Conservation (phyloP, 108 stramenopile species). For the Fragilariopsis cylindrus region DNA sequence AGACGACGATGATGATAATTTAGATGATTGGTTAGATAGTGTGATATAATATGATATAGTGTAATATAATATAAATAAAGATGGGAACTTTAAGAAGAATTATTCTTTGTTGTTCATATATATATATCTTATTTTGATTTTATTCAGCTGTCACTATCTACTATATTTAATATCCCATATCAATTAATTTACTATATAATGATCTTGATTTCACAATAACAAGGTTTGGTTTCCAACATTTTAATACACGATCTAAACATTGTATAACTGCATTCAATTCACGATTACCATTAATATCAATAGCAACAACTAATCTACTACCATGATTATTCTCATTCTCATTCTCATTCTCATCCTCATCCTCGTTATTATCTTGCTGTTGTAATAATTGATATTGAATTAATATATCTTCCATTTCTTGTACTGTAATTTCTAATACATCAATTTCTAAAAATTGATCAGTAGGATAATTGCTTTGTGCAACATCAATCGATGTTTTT, state of each 20-base stretch:
- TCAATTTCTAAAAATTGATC: conserved; percentile 49
- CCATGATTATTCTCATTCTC: neutral
- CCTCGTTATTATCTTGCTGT: conserved; percentile 2
- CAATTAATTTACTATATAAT: conserved; percentile 57
- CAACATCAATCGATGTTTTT: conserved; percentile 58
- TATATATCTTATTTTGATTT: too few relatives aligned
- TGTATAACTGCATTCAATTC: conserved; percentile 69
- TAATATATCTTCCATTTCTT: neutral
- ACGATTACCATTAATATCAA: conserved; percentile 87
- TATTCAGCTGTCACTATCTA: too few relatives aligned
- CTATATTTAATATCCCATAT: neutral
- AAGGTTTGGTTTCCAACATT: conserved; percentile 58
- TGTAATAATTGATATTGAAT: neutral
- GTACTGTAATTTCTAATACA: conserved; percentile 17
- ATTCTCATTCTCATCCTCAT: neutral
- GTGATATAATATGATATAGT: neutral
- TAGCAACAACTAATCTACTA: conserved; percentile 53
- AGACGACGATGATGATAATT: neutral
- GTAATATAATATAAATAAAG: too few relatives aligned
- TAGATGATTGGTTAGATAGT: conserved; percentile 17
- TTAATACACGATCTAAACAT: conserved; percentile 61
- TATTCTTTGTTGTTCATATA: too few relatives aligned
- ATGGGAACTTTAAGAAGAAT: too few relatives aligned
- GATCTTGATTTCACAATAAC: conserved; percentile 81
- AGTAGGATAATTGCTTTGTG: conserved; percentile 61